These are phyloP conservation scores for Monosporascus sp. DNA, from an alignment of 2,329 filamentous ascomycete genomes.

Conservation along the genomic window DNA sequence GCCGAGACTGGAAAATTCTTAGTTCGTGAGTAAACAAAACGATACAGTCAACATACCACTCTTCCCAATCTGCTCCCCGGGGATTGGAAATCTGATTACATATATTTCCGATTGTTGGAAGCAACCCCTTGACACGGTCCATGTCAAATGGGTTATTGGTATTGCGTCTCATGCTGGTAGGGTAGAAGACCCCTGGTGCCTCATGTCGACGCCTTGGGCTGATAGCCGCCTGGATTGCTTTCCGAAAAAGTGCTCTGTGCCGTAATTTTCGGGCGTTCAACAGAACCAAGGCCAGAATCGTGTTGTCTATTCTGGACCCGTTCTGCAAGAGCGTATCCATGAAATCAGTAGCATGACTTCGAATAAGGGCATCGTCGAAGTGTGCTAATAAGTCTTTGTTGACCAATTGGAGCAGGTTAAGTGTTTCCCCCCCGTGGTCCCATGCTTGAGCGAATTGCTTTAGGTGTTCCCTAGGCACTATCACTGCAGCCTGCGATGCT, in stretches of 20 bases:
- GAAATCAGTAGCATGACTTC: neutral
- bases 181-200: neutral
- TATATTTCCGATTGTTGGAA: neutral
- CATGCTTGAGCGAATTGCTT: neutral
- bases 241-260: neutral
- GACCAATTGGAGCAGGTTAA: neutral
- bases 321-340: neutral
- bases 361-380: neutral
- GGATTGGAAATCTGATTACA: neutral
- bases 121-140: neutral
- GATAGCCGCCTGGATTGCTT: neutral
- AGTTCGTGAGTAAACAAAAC: neutral
- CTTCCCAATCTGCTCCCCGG: neutral
- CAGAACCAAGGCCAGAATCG: neutral
- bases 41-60: neutral
- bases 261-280: neutral
- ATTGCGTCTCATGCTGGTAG: neutral
- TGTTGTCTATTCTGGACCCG: neutral
- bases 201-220: neutral
- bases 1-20: neutral
- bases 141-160: neutral
- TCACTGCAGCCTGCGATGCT: slow-evolving; percentile 5
- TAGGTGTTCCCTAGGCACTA: slow-evolving; percentile 4
- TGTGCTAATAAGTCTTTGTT: neutral
- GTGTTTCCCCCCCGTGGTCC: neutral